These are phyloP conservation scores for Chalaropsis ovoidea DNA, from an alignment of 2,329 filamentous ascomycete genomes.

Conservation along the genomic window DNA sequence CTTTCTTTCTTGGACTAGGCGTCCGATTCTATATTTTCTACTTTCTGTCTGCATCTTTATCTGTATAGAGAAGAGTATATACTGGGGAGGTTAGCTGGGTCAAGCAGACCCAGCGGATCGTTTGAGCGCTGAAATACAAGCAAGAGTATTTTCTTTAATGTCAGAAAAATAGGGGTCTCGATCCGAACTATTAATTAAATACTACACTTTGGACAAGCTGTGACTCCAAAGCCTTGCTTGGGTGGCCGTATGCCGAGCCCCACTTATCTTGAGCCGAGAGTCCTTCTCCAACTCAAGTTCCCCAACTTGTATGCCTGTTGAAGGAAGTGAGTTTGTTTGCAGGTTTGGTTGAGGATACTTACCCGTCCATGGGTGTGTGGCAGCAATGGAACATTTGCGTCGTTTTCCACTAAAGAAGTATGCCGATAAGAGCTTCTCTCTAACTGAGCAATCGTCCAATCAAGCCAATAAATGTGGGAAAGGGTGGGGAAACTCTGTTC, in stretches of 20 bases:
- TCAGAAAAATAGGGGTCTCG: not conserved
- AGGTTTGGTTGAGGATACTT: too few species aligned
- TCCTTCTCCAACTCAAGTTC: not conserved
- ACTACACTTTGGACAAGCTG: not conserved
- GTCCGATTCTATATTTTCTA: slow-evolving; percentile 7
- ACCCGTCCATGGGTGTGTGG: too few species aligned
- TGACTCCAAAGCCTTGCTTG: not conserved
- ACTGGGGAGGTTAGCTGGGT: not conserved
- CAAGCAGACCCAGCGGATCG: not conserved
- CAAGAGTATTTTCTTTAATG: not conserved
- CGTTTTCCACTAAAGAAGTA: too few species aligned
- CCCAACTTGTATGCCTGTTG: not conserved
- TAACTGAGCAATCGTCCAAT: too few species aligned
- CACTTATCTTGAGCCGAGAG: not conserved
- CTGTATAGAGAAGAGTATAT: not conserved
- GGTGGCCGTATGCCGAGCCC: not conserved
- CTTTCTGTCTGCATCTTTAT: not conserved
- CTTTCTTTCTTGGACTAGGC: slow-evolving; percentile 29
- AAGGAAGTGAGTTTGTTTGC: not conserved
- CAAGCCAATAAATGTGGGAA: not conserved
- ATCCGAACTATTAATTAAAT: too few species aligned
- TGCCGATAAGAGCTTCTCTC: too few species aligned
- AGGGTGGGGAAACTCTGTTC: not conserved
- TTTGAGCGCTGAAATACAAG: slow-evolving; percentile 4
- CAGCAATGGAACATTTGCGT: too few species aligned